Base-by-base conservation (phyloP, 202 grass and related monocot species). In the Elaeis oleifera region DNA sequence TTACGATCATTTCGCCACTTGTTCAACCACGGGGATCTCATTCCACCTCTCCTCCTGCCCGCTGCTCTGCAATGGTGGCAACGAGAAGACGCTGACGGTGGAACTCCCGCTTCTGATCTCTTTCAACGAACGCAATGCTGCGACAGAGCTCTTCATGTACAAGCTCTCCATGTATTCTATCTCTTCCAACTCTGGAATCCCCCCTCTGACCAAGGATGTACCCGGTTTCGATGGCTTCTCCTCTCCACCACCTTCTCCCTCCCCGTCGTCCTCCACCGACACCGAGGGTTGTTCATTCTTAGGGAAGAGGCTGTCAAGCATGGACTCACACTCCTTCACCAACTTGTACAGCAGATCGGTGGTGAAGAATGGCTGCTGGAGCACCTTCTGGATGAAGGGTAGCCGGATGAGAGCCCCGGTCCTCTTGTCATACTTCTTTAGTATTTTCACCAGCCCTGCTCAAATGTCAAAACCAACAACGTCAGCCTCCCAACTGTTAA, bases 381-480 rank as follows among this genome's bases (percentile, higher is more conserved):
- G 66, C 49, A 94, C 94, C 65, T 94, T 94, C 65, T 94, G 94
- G 60, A 89, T 99, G 50, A 94, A 94, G 13, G 94, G 85, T 54
- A 89, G 75, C 21, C 88, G 80, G 27, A 94, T 84, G 52, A 99
- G 78, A 11, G 88, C 85, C 59, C 94, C 88, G 24, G 88, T 99
- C 76, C 80, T 94, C 70, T 99, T 99, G 52, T 99, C 94, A 69
- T 99, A 89, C 67, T 99, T 99, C 72, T 99, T 99, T 21, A 99
- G 85, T 67, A 94, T 99, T 54, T 99, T 99, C 53, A 89, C 94
- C 53, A 99, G 69, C 69, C 88, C 94, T 94, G 75, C 48, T 11
- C 58, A 56, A 51, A 64, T 64, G 69, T 55, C 64, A 4, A 25
- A 32, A 51, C 17, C 29, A 56, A 49, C 70, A 64, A 20, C 55